Percentiles rank a stretch among this genome's conserved stretches.
Conservation (phyloP, 345 rosid genomes). For the Rhodomyrtus tomentosa region DNA sequence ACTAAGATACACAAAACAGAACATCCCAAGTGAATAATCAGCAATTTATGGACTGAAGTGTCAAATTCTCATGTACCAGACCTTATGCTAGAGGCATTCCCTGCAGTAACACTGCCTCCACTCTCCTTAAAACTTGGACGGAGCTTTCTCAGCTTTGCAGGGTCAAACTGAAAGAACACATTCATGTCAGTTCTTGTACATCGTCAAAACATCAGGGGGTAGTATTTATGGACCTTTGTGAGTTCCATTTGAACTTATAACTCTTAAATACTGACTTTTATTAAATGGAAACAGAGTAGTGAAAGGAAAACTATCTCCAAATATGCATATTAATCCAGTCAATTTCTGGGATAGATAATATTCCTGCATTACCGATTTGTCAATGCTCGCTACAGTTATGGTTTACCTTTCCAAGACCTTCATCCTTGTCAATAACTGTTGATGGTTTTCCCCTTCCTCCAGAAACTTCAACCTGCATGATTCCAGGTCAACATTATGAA, state of each 20-base stretch:
- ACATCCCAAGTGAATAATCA: background rate
- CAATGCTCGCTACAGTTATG: background rate
- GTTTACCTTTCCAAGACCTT: conserved; percentile 89
- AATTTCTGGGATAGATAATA: background rate
- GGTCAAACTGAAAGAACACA: conserved; percentile 55
- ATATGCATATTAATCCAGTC: background rate
- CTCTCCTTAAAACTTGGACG: conserved; percentile 90
- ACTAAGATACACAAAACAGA: background rate
- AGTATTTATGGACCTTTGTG: background rate
- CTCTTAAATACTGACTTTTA: background rate
- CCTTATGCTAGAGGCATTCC: conserved; percentile 99
- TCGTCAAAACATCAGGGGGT: background rate
- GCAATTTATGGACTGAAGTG: background rate
- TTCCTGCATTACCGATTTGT: background rate
- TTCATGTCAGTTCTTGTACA: background rate
- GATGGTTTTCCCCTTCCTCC: conserved; percentile 90
- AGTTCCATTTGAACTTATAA: background rate
- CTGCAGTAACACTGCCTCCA: conserved; percentile 93
- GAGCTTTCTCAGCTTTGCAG: conserved; percentile 83
- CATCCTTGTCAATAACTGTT: conserved; percentile 77
- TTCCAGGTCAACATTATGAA: background rate
- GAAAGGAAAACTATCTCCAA: background rate
- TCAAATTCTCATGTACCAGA: conserved; percentile 1
- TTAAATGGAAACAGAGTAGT: background rate
- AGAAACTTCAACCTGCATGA: conserved; percentile 78